Base-by-base conservation (phyloP, 495 filamentous ascomycete genomes). In the Aspergillus affinis region DNA sequence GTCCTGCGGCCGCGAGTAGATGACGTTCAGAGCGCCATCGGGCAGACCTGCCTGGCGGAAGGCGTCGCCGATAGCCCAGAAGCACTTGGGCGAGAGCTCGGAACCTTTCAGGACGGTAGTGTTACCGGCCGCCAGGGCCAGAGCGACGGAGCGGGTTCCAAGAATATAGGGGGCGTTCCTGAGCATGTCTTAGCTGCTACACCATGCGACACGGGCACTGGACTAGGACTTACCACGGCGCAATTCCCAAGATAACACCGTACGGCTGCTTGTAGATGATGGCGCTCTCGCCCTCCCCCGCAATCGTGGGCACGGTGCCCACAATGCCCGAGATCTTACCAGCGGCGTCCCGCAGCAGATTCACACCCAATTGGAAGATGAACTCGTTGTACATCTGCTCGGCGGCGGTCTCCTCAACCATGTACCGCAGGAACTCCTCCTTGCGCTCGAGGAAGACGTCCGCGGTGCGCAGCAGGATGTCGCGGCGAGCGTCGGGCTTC, bases 21-120 rank as follows among this genome's bases (percentile, higher is more conserved):
- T 65, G n/a, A 80, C 61, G 51, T 80, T 82, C 17, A 83, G 50
- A 17, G 69, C 71, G 8, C 80, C 81, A 6, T 63, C 59, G 0
- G 81, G 81, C 6, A 84, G 76, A 26, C 90, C 90, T 7, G 90
- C 90, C 60, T 90, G 83, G 23, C 73, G 74, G 54, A 92, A 77
- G 54, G 85, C 59, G 10, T 77, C 77, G 23, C 81, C 80, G 50
- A 93, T 44, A 26, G 46, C 29, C 15, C 49, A 54, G n/a, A 53
- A 50, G 15, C 17, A 53, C 7, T 51, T 36, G 7, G 67, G 64
- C 23, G 55, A 58, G 8, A 59, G 19, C 48, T 69, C 67, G 2
- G 67, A 66, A 5, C 23, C 30, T 26, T 57, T 56, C 21, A 56
- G 17, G 18, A 56, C 54, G 21, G 41, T 29, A 4, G 54, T 56